phyloP scores from a whole-genome alignment of 2,329 filamentous ascomycete species.

The Fusarium sp. region DNA sequence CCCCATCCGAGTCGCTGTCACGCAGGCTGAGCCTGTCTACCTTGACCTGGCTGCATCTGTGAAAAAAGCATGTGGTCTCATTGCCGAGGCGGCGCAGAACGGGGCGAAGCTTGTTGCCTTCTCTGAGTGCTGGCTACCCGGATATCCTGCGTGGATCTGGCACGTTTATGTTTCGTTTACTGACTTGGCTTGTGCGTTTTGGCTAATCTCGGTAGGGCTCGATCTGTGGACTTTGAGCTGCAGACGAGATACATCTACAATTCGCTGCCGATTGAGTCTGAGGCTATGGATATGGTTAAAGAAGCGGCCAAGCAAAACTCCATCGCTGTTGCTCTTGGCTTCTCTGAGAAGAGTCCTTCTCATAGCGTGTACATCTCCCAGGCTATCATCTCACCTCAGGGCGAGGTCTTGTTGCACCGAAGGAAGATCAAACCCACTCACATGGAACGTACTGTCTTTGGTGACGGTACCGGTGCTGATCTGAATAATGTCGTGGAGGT shows the following conservation, averaged over 20 bases:
- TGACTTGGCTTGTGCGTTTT: neutral
- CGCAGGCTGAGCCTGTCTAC: slow-evolving; percentile 42
- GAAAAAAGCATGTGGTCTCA: slow-evolving; percentile 38
- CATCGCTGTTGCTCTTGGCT: slow-evolving; percentile 57
- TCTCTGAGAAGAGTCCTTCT: slow-evolving; percentile 51
- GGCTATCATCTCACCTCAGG: slow-evolving; percentile 53
- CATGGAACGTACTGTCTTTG: slow-evolving; percentile 61
- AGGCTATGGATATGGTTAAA: slow-evolving; percentile 51
- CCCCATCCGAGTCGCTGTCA: slow-evolving; percentile 36
- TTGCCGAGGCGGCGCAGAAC: slow-evolving; percentile 46
- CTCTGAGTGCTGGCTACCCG: slow-evolving; percentile 63
- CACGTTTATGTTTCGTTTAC: slow-evolving; percentile 6
- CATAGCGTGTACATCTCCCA: slow-evolving; percentile 56
- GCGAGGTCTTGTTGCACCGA: slow-evolving; percentile 51
- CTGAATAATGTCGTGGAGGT: slow-evolving; percentile 53
- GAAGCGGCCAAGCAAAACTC: slow-evolving; percentile 45
- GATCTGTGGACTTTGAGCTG: slow-evolving; percentile 36
- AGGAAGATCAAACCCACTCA: slow-evolving; percentile 64
- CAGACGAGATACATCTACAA: slow-evolving; percentile 52
- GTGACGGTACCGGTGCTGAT: slow-evolving; percentile 53
- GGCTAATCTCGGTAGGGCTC: slow-evolving; percentile 18
- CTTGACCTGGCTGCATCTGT: slow-evolving; percentile 36
- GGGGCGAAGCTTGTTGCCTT: slow-evolving; percentile 65
- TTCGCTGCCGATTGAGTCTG: slow-evolving; percentile 51
- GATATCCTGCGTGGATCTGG: slow-evolving; percentile 59